Evolutionary conservation across 768 basidiomycete genomes (phyloP).

Genomic region (Pilatotrama ljubarskyi): DNA sequence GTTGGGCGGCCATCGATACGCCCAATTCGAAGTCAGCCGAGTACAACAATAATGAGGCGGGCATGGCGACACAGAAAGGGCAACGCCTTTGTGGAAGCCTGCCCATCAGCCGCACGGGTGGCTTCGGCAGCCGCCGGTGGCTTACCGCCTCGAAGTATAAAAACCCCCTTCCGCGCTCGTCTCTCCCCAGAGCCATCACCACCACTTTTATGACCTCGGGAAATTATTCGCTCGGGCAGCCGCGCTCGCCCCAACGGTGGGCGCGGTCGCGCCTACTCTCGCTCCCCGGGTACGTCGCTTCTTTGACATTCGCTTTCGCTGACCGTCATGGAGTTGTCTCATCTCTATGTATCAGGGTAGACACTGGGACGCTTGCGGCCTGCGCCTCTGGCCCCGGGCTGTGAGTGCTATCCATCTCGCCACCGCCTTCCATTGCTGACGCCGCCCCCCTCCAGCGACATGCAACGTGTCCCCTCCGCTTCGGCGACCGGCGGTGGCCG

Average conservation of each 20-base stretch:
- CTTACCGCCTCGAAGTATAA: background rate
- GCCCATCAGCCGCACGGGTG: background rate
- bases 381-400: too few relatives aligned
- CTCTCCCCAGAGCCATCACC: background rate
- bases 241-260: background rate
- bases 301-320: background rate
- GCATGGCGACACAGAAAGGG: background rate
- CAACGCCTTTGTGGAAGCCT: background rate
- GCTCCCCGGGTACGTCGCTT: background rate
- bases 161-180: background rate
- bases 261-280: background rate
- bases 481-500: background rate
- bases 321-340: background rate
- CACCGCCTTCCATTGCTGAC: too few relatives aligned
- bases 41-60: background rate
- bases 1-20: constrained; percentile 8
- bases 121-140: background rate
- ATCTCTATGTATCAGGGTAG: too few relatives aligned
- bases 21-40: constrained; percentile 5
- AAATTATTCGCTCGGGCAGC: background rate
- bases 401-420: too few relatives aligned
- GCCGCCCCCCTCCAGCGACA: too few relatives aligned
- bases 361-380: too few relatives aligned
- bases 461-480: background rate
- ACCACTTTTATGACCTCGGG: background rate